Evolutionary conservation across 2,329 filamentous ascomycete genomes (phyloP), one percentile per base, ranked within the genome.

Genomic region (Paradendryphiella salina): DNA sequence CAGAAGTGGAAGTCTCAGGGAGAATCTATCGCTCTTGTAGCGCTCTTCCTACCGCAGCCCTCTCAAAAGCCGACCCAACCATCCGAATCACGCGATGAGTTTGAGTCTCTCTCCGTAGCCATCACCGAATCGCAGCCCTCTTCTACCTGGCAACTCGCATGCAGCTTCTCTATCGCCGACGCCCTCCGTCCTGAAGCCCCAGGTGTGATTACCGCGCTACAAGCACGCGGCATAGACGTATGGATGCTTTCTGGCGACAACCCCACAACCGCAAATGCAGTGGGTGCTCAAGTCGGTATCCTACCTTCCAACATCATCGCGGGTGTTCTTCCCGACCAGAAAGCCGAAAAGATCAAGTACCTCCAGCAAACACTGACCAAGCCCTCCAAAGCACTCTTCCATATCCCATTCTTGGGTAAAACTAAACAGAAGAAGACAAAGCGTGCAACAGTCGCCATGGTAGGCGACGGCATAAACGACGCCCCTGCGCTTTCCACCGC

Each of bases 211-310:
- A 72, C 75, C 5, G 79, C 85, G 1, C 82, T 96, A 0, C 81
- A 83, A 35, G 73, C 80, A 4, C 82, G 82, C 13, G 85, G 87
- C 15, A 85, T 88, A 38, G 82, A 85, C 26, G 88, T 96, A 3
- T 96, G 87, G 85, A 95, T 96, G 90, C 85, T 96, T 31, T 95
- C 90, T 0, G 92, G 92, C 23, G 92, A 96, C 76, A 96, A 96
- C 66, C 76, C 79, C n/a, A 85, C 79, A n/a, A 96, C 92, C 0
- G 92, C 92, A 2, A 79, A 81, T 15, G 90, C 90, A 0, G 89
- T 96, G 2, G 92, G 88, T 1, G 75, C 79, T 1, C 83, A 84
- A 64, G 79, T 96, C 14, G 89, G 89, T 17, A 96, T 96, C 57
- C 81, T 84, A 0, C 65, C 78, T 0, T 75, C 79, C 46, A 89